These are phyloP conservation scores for Acarospora socialis DNA, from an alignment of 2,329 filamentous ascomycete species.

Conservation along the genomic window DNA sequence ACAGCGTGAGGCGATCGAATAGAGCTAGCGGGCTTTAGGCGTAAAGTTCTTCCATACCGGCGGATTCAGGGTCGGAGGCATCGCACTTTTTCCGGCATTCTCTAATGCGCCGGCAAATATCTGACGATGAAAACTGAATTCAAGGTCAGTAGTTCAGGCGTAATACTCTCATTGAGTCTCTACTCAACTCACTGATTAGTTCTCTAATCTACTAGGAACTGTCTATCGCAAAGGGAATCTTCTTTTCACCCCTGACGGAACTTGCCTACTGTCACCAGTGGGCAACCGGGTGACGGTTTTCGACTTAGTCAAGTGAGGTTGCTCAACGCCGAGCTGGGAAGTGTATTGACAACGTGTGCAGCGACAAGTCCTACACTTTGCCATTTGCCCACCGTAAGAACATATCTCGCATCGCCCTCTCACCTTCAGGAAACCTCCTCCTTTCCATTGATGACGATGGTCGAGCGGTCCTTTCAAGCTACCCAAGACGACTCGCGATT, in stretches of 20 bases:
- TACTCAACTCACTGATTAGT: slow-evolving; percentile 42
- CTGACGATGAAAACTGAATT: slow-evolving; percentile 95
- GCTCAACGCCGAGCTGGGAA: slow-evolving; percentile 3
- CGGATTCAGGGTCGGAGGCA: no score
- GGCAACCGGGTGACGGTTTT: slow-evolving; percentile 94
- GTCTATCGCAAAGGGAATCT: slow-evolving; percentile 98
- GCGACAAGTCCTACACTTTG: slow-evolving; percentile 76
- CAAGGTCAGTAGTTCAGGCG: slow-evolving; percentile 47
- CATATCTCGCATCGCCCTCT: slow-evolving; percentile 74
- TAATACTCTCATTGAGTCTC: neutral
- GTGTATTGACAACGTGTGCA: slow-evolving; percentile 21
- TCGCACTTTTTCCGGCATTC: no score
- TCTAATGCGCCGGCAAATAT: no score
- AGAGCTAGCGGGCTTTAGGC: slow-evolving; percentile 6
- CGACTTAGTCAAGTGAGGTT: slow-evolving; percentile 74
- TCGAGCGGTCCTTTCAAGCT: slow-evolving; percentile 81
- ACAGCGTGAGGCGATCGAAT: slow-evolving; percentile 1
- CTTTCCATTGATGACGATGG: slow-evolving; percentile 91
- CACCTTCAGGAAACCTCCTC: slow-evolving; percentile 79
- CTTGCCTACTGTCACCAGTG: slow-evolving; percentile 86
- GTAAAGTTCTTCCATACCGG: slow-evolving; percentile 1
- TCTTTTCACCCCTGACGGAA: slow-evolving; percentile 91
- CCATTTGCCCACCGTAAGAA: slow-evolving; percentile 82
- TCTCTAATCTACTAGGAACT: slow-evolving; percentile 94
- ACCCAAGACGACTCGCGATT: slow-evolving; percentile 69